These are phyloP conservation scores for Arthrobotrys entomopaga DNA, from an alignment of 2,329 filamentous ascomycete genomes.

Conservation along the genomic window DNA sequence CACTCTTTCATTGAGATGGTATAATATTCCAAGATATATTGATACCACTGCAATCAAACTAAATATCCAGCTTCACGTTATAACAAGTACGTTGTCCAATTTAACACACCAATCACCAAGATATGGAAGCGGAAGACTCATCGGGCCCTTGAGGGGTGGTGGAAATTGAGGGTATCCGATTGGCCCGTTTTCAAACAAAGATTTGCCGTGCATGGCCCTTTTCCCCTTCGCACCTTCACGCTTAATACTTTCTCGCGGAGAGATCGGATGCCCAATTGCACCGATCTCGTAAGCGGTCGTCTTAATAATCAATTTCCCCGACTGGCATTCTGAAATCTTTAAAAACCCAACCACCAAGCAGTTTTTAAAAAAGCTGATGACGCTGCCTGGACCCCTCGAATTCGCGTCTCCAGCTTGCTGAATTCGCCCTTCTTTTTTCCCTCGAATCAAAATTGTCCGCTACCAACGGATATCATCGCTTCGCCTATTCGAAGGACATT, in stretches of 20 bases:
- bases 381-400: background rate
- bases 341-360: constrained; percentile 19
- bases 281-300: constrained; percentile 35
- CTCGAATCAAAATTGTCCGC: constrained; percentile 2
- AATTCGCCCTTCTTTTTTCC: background rate
- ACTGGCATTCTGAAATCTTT: constrained; percentile 2
- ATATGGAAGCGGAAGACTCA: constrained; percentile 4
- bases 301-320: constrained; percentile 44
- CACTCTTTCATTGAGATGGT: too few species aligned
- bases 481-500: constrained; percentile 4
- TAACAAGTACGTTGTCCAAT: too few species aligned
- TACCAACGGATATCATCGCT: background rate
- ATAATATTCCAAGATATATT: background rate
- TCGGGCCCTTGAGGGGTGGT: background rate
- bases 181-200: constrained; percentile 19
- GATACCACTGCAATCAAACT: background rate
- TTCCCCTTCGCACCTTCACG: too few species aligned
- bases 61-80: background rate
- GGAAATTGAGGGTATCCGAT: constrained; percentile 10
- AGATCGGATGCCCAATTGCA: constrained; percentile 38
- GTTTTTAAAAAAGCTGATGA: constrained; percentile 25
- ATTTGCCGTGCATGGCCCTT: constrained; percentile 33
- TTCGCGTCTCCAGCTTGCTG: constrained; percentile 2
- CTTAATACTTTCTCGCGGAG: background rate
- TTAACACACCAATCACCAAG: background rate